These are phyloP conservation scores for Claviceps humidiphila DNA, from an alignment of 2,329 filamentous ascomycete species.

Conservation along the genomic window DNA sequence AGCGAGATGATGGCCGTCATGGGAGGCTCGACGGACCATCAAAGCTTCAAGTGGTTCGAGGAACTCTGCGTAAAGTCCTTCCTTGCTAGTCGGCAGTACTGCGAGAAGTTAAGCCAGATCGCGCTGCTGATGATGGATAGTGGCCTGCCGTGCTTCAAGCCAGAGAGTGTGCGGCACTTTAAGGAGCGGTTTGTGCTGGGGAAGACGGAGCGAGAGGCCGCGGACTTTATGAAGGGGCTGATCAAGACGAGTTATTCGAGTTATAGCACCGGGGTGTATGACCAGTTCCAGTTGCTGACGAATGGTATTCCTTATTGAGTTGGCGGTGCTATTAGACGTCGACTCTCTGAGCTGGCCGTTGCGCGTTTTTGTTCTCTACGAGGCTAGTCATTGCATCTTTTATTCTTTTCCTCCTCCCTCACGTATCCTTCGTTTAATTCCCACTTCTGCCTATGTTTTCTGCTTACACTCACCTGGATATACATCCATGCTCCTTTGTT, in stretches of 20 bases:
- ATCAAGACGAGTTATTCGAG: conserved; percentile 84
- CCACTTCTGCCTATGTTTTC: no score
- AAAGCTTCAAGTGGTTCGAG: conserved; percentile 91
- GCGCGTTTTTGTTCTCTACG: no score
- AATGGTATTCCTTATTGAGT: conserved; percentile 89
- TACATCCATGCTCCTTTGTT: no score
- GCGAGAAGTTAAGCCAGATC: conserved; percentile 78
- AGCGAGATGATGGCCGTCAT: conserved; percentile 98
- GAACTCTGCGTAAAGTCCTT: conserved; percentile 94
- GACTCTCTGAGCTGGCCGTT: no score
- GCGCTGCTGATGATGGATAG: conserved; percentile 93
- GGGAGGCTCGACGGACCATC: conserved; percentile 73
- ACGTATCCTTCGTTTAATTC: no score
- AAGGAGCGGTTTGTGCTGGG: conserved; percentile 86
- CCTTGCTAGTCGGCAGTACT: conserved; percentile 73
- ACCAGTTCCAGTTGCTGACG: conserved; percentile 93
- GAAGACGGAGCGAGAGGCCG: conserved; percentile 81
- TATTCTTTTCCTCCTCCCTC: no score
- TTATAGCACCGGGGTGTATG: conserved; percentile 87
- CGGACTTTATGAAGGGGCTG: conserved; percentile 82
- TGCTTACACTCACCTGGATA: no score
- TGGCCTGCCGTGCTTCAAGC: conserved; percentile 94
- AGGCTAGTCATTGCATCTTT: no score
- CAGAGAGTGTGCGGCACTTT: conserved; percentile 87
- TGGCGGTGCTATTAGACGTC: not conserved